Evolutionary conservation across 2,329 filamentous ascomycete species (phyloP), one percentile per base, ranked within the genome.

Genomic region (Trichoderma sp.): DNA sequence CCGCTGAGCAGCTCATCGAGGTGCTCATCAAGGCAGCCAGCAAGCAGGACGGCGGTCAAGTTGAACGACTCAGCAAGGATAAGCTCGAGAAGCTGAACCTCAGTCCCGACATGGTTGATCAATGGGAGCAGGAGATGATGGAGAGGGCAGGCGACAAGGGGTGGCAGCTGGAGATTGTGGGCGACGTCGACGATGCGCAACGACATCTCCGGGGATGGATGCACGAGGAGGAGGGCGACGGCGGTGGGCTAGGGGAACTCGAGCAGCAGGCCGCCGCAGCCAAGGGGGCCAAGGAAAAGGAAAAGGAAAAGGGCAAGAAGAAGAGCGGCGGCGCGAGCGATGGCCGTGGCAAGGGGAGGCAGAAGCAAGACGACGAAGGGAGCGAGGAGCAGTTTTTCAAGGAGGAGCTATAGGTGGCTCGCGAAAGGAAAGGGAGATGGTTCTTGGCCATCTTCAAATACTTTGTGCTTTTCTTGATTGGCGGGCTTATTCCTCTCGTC

Each of bases 121-220:
- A 88, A 54, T 82, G 97, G 75, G 86, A 86, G 73, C 84, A 88
- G 70, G 83, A 92, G 74, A 79, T 97, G 68, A 84, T 91, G 75
- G 85, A 54, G 29, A 19, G 6, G 32, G 52, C 52, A 13, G 52
- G 52, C 10, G 52, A 54, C n/a, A 54, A 54, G 29, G 52, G 52
- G n/a, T 54, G 52, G 52, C 52, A 54, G n/a, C 52, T 54, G n/a
- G 52, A 54, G 29, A 83, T 95, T 15, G 87, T 95, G 1, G 90
- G 95, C 73, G 83, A 87, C 12, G 86, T 89, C 1, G 84, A 86
- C 25, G 80, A 83, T 5, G 75, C 77, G 5, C 84, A 86, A 25
- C 74, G 79, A 70, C 90, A 93, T 75, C 86, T 94, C 48, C 82
- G 90, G 53, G 92, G 90, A 0, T 87, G 92, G 50, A 85, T 94